phyloP scores from a whole-genome alignment of 1,139 yeast species.

The Yamadazyma triangularis region DNA sequence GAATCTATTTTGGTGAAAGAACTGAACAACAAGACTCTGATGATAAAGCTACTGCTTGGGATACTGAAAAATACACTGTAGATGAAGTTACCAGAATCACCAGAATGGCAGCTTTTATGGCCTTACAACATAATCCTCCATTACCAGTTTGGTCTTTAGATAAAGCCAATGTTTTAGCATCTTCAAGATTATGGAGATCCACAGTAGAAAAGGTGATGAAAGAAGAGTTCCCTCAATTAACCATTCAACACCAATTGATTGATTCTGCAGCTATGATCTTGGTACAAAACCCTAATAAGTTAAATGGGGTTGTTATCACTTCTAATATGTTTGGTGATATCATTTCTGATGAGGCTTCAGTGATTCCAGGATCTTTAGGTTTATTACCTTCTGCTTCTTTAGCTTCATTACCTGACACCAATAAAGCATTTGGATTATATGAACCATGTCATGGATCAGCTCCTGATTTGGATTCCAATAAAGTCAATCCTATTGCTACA shows the following conservation, averaged over 20 bases:
- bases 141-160: conserved; percentile 93
- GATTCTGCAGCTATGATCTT: conserved; percentile 98
- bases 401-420: conserved; percentile 91
- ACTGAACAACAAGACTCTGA: conserved; percentile 84
- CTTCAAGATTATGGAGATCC: conserved; percentile 93
- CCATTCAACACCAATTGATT: conserved; percentile 86
- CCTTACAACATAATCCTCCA: conserved; percentile 90
- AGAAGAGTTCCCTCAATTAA: conserved; percentile 85
- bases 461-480: conserved; percentile 82
- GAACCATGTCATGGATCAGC: conserved; percentile 99
- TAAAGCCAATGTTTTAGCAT: conserved; percentile 95
- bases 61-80: conserved; percentile 87
- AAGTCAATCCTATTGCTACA: conserved; percentile 94
- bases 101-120: conserved; percentile 97
- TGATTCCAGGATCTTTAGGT: conserved; percentile 95
- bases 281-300: conserved; percentile 81
- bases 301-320: conserved; percentile 89
- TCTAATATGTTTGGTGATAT: conserved; percentile 98
- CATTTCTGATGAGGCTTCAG: conserved; percentile 95
- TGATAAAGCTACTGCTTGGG: conserved; percentile 66
- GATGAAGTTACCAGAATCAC: conserved; percentile 92
- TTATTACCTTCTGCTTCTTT: conserved; percentile 93
- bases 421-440: conserved; percentile 89
- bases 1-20: conserved; percentile 95
- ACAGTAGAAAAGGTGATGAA: conserved; percentile 81